Percentiles rank a stretch among this genome's conserved stretches.
phyloP scores from a whole-genome alignment of 2,329 filamentous ascomycete genomes.

The Alternaria gaisen region DNA sequence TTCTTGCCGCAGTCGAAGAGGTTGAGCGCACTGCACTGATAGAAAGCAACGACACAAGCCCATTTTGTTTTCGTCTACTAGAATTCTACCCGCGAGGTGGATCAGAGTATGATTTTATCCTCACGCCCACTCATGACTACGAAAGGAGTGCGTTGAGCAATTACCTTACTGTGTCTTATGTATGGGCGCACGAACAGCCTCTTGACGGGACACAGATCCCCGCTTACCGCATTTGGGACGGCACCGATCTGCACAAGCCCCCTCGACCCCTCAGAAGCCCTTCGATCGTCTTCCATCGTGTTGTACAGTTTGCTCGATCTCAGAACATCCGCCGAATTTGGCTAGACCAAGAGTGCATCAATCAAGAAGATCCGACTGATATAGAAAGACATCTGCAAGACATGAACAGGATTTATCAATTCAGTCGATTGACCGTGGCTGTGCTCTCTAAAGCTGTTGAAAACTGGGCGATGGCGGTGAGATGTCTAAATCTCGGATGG shows the following conservation, averaged over 20 bases:
- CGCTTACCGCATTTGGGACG: neutral
- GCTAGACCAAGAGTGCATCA: neutral
- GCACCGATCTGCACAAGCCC: accelerated
- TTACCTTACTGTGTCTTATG: neutral
- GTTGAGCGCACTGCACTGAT: neutral
- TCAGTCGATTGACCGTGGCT: neutral
- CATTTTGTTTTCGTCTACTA: neutral
- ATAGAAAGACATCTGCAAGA: neutral
- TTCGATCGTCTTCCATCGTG: neutral
- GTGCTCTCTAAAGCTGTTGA: neutral
- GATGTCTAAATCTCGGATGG: neutral
- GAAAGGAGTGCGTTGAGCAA: accelerated
- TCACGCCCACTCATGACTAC: neutral
- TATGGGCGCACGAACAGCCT: neutral
- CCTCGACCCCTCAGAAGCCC: neutral
- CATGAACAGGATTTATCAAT: neutral
- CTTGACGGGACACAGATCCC: accelerated
- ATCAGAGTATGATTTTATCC: neutral
- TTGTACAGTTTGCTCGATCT: neutral
- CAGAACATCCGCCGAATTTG: neutral
- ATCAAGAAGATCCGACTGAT: neutral
- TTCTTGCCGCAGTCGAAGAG: neutral
- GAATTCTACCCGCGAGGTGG: neutral
- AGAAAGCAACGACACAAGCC: neutral
- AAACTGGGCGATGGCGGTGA: neutral